These are phyloP conservation scores for Fusarium temperatum DNA, from an alignment of 2,329 filamentous ascomycete species.

Conservation along the genomic window DNA sequence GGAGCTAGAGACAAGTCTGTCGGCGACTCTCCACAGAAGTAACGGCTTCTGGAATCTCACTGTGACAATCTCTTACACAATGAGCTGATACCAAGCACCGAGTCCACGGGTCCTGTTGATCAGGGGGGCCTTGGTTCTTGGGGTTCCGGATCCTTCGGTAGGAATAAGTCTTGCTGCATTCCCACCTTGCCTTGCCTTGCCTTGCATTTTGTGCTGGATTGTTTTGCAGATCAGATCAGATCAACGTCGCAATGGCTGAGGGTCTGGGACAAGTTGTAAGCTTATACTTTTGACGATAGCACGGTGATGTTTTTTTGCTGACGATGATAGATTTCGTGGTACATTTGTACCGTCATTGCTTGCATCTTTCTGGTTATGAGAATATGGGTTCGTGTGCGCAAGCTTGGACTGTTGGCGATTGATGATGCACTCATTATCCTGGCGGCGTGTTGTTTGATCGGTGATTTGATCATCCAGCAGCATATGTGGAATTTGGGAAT, in stretches of 20 bases:
- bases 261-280: constrained; percentile 39
- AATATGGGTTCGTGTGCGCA: constrained; percentile 33
- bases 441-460: constrained; percentile 32
- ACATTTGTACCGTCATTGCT: constrained; percentile 33
- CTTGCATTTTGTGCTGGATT: not conserved
- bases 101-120: not conserved
- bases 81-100: not conserved
- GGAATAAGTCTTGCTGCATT: constrained; percentile 30
- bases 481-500: constrained; percentile 41
- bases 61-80: not conserved
- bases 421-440: constrained; percentile 34
- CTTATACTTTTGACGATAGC: not conserved
- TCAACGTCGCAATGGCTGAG: constrained; percentile 35
- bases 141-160: constrained; percentile 2
- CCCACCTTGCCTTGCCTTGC: not conserved
- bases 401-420: constrained; percentile 22
- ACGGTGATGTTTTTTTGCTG: not conserved
- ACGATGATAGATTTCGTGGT: constrained; percentile 34
- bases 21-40: not conserved
- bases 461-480: constrained; percentile 36
- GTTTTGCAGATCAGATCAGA: constrained; percentile 14
- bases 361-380: constrained; percentile 28
- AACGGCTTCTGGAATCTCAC: not conserved
- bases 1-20: not conserved
- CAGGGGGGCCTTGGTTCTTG: not conserved